Evolutionary conservation across 768 basidiomycete genomes (phyloP), one percentile per base, ranked within the genome.

Genomic region (Strobilomyces confusus): DNA sequence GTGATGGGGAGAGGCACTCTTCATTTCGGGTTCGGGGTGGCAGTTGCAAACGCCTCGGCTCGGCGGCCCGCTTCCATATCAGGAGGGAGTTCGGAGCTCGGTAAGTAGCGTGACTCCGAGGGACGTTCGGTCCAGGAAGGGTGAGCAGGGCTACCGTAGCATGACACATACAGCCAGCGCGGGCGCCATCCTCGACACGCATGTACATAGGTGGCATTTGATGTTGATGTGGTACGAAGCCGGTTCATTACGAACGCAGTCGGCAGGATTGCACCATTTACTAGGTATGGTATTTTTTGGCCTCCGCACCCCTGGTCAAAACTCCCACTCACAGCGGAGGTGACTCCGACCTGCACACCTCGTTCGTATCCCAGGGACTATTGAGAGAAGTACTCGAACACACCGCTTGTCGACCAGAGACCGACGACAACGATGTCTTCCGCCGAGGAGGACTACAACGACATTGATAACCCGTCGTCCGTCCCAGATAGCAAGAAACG

Each of bases 381-480:
- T 19, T 37, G 20, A 40, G 20, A 22, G 19, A 19, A 7, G 19
- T 9, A 12, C 19, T 36, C 15, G 34, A 13, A 14, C 34, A 33
- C 32, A 12, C 32, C 9, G 11, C 14, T 1, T 15, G 34, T 17
- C 11, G 32, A 36, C 34, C 34, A 17, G 34, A 36, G 15, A 5
- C 17, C 34, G 8, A 17, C 34, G 15, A 17, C 15, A 9, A 33
- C 15, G 4, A 56, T 61, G 63, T 87, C 85, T 44, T 86, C 85
- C 78, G 85, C 34, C 2, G 34, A 86, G 63, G 84, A 86, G 20
- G 84, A 87, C 29, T 74, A 70, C 66, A 74, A 79, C 62, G 80
- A 82, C 22, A 50, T 59, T 8, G 80, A 81, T 1, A 59, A 55
- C 42, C 48, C 60, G 37, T 58, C 63, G 44, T 17, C 55, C 48